A percentile compares a stretch with the other conserved stretches of the same genome.
phyloP scores from a whole-genome alignment of 208 protist genomes.

The Acanthamoeba polyphaga region DNA sequence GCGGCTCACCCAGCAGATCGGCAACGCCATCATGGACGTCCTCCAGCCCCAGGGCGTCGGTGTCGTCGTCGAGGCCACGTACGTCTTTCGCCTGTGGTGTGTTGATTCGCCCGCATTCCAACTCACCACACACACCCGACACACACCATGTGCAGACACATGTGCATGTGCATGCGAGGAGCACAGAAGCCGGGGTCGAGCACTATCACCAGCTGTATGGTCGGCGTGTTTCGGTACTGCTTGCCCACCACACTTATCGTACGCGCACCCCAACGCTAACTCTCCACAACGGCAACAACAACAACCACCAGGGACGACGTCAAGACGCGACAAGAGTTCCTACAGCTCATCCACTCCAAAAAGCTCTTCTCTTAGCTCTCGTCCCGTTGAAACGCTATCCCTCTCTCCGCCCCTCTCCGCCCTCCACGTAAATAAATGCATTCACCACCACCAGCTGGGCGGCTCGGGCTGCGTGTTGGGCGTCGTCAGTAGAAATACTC shows the following conservation, averaged over 20 bases:
- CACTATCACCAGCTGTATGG: constrained; percentile 85
- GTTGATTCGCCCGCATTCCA: background rate
- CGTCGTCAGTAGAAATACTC: too few species aligned
- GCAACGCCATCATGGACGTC: constrained; percentile 88
- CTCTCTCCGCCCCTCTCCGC: too few species aligned
- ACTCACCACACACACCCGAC: constrained; percentile 77
- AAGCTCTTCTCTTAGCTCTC: constrained; percentile 30
- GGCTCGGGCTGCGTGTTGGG: too few species aligned
- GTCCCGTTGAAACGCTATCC: background rate
- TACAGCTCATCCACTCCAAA: constrained; percentile 61
- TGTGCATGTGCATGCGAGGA: constrained; percentile 94
- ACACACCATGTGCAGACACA: constrained; percentile 93
- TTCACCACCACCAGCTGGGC: too few species aligned
- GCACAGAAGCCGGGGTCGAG: constrained; percentile 87
- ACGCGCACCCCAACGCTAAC: background rate
- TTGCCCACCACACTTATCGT: too few species aligned
- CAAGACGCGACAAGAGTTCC: constrained; percentile 76
- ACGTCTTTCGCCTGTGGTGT: constrained; percentile 49
- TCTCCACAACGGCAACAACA: background rate
- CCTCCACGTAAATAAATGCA: too few species aligned
- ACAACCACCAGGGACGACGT: constrained; percentile 55
- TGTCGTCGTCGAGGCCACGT: constrained; percentile 89
- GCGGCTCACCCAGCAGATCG: constrained; percentile 92
- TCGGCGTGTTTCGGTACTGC: constrained; percentile 82
- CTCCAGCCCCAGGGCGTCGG: constrained; percentile 89